Evolutionary conservation across 257 asterid species (phyloP), one percentile per base, ranked within the genome.

Genomic region (Ehretia macrophylla): DNA sequence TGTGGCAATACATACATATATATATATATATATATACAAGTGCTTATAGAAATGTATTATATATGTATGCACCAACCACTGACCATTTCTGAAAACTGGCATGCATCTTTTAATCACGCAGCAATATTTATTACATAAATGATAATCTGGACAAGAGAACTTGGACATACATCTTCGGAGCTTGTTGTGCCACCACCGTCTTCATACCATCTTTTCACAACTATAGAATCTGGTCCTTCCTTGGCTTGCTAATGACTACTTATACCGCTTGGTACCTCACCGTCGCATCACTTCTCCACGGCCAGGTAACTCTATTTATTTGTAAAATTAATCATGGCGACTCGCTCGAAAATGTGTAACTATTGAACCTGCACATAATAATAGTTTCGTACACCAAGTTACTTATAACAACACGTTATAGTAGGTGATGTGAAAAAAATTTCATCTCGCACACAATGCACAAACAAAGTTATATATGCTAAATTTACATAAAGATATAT

Each of bases 121-220:
- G 96, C 57, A 87, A 87, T 73, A 87, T 87, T 55, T 87, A 87
- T 55, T 87, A 87, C 74, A 80, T 87, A 69, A 87, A 87, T 68
- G 96, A 87, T 82, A 77, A 80, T 66, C 96, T 87, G 60, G 95
- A 86, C 60, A 86, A 86, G 85, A 86, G 95, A 64, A 86, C 88
- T 55, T 87, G 96, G 96, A 84, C 96, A n/a, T 87, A 87, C 73
- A 81, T 87, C 45, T 87, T 87, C 69, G 96, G 96, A 71, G 96
- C 94, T 0, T 87, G 96, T 68, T 87, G 95, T 78, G 93, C 93
- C 17, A 80, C 96, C 19, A 86, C 95, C 5, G 95, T 86, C 10
- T 86, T 84, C 63, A 82, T 86, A 69, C 95, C 95, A 10, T 87
- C 96, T 6, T 87, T 87, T 77, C 96, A 84, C 79, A 87, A 87